Conservation (phyloP, 2,329 filamentous ascomycete genomes). For the Trichophyton simii region DNA sequence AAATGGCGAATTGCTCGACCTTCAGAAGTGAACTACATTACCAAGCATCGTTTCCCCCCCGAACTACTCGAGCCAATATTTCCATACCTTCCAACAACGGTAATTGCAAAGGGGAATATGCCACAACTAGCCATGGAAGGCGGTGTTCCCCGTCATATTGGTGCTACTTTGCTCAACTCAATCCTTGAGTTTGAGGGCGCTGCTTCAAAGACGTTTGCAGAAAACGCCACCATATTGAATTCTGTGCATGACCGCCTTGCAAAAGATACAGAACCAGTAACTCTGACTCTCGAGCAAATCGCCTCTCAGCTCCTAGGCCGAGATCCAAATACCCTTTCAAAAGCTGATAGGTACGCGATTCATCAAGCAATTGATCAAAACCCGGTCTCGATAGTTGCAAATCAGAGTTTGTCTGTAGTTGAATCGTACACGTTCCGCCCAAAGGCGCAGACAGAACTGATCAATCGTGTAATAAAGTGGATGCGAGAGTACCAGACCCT, state of each 20-base stretch:
- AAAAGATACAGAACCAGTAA: slow-evolving; percentile 23
- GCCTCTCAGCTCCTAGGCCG: slow-evolving; percentile 24
- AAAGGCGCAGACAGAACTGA: slow-evolving; percentile 35
- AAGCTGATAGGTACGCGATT: slow-evolving; percentile 24
- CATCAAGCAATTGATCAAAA: slow-evolving; percentile 23
- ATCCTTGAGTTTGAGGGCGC: slow-evolving; percentile 25
- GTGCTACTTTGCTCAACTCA: slow-evolving; percentile 24
- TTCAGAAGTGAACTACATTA: slow-evolving; percentile 35
- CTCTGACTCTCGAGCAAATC: slow-evolving; percentile 28
- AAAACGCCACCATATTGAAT: slow-evolving; percentile 25
- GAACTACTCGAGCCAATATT: slow-evolving; percentile 36
- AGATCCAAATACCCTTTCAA: slow-evolving; percentile 20
- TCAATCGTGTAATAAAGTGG: slow-evolving; percentile 44
- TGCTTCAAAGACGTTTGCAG: slow-evolving; percentile 24
- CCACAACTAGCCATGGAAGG: slow-evolving; percentile 30
- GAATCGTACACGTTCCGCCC: slow-evolving; percentile 40
- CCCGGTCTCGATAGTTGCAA: slow-evolving; percentile 25
- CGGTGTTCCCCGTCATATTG: slow-evolving; percentile 29
- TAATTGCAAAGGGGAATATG: slow-evolving; percentile 18
- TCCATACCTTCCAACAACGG: slow-evolving; percentile 37
- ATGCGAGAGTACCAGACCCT: slow-evolving; percentile 44
- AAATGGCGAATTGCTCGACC: slow-evolving; percentile 32
- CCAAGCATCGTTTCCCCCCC: slow-evolving; percentile 38
- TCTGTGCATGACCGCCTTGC: slow-evolving; percentile 28
- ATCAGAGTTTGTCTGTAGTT: slow-evolving; percentile 24